Conservation (phyloP, 2,329 filamentous ascomycete species). For the Colletotrichum sp. region DNA sequence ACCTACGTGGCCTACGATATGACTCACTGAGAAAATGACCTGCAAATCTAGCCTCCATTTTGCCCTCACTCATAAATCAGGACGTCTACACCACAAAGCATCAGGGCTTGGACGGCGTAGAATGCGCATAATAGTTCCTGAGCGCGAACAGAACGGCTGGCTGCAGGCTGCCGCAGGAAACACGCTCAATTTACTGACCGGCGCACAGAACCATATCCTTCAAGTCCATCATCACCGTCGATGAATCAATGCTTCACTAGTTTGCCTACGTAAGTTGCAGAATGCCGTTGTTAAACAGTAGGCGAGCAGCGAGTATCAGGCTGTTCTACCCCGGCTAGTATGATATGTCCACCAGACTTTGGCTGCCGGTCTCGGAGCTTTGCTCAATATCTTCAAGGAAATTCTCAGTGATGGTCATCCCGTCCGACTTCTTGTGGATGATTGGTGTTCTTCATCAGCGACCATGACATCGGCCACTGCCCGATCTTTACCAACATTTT, state of each 20-base stretch:
- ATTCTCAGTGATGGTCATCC: background rate
- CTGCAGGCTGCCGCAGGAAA: background rate
- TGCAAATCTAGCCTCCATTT: background rate
- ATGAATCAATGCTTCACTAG: background rate
- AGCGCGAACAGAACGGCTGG: background rate
- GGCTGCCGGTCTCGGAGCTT: background rate
- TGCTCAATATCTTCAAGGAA: background rate
- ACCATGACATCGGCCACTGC: rapidly evolving
- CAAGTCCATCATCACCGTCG: background rate
- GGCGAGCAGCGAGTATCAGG: background rate
- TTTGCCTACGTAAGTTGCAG: background rate
- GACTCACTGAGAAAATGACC: background rate
- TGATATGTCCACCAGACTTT: rapidly evolving
- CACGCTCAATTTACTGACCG: background rate
- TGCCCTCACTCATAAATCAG: background rate
- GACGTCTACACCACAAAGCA: background rate
- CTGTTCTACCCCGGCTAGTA: background rate
- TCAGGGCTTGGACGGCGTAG: background rate
- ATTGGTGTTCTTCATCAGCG: background rate
- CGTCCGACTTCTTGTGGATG: background rate
- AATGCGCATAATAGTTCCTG: background rate
- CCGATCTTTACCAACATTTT: background rate
- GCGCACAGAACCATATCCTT: rapidly evolving
- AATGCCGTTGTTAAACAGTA: background rate
- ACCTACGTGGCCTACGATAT: background rate